Evolutionary conservation across 2,329 filamentous ascomycete species (phyloP).

Genomic region (Pseudogymnoascus sp.): DNA sequence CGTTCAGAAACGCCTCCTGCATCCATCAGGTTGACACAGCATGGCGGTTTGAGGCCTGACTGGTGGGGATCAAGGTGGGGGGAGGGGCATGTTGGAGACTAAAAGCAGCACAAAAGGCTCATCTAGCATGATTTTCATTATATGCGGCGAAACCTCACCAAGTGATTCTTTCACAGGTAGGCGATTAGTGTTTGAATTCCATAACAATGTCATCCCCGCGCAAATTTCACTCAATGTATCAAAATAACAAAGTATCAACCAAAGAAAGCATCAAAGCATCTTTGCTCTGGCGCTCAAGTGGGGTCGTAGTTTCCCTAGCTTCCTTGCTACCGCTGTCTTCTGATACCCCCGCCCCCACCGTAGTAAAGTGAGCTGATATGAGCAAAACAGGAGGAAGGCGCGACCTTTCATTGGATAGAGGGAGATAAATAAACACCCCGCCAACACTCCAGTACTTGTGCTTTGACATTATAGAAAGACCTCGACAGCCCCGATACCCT

Average conservation of each 20-base stretch:
- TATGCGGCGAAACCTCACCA: not conserved
- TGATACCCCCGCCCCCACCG: not conserved
- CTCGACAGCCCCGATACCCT: not conserved
- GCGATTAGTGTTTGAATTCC: constrained; percentile 5
- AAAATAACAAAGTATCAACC: not conserved
- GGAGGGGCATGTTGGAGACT: not conserved
- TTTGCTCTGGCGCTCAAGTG: not conserved
- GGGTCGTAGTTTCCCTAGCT: not conserved
- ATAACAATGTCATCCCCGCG: not conserved
- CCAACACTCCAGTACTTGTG: not conserved
- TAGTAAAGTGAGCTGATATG: not conserved
- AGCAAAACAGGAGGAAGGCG: not conserved
- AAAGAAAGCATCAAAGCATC: not conserved
- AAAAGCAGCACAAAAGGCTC: not conserved
- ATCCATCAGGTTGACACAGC: not conserved
- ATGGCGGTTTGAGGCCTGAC: not conserved
- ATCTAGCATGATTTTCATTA: not conserved
- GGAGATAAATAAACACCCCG: not conserved
- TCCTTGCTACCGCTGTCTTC: not conserved
- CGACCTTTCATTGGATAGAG: not conserved
- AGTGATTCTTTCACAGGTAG: not conserved
- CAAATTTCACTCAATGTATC: not conserved
- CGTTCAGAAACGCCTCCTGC: not conserved
- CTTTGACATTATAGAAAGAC: not conserved
- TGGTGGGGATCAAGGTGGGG: not conserved